Conservation (phyloP, 768 basidiomycete genomes). For the Tremella mesenterica region DNA sequence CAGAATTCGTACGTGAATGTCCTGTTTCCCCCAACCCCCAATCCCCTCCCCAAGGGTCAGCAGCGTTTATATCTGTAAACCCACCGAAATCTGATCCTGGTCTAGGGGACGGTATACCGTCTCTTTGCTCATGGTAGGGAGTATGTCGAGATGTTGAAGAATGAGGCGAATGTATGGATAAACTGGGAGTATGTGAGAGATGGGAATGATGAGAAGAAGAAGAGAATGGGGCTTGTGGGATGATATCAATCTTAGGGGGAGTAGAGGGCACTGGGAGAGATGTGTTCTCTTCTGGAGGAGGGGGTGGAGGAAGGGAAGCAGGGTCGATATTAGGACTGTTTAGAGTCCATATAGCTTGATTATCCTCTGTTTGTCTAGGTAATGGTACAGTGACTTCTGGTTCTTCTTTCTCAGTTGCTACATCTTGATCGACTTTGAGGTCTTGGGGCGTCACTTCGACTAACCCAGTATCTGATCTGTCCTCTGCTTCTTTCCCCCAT, state of each 20-base stretch:
- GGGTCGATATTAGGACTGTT: not conserved
- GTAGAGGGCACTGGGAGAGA: not conserved
- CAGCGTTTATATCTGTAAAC: not conserved
- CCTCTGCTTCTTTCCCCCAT: not conserved
- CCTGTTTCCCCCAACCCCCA: slow-evolving; percentile 4
- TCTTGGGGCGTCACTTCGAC: not conserved
- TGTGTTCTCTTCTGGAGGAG: not conserved
- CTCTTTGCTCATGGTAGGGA: slow-evolving; percentile 4
- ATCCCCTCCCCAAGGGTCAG: slow-evolving; percentile 1
- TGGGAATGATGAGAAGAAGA: slow-evolving; percentile 1
- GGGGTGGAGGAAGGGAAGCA: not conserved
- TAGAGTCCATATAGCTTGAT: not conserved
- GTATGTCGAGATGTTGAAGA: not conserved
- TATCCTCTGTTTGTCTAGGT: not conserved
- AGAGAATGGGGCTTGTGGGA: not conserved
- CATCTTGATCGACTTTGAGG: not conserved
- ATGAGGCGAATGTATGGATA: not conserved
- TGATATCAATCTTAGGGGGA: not conserved
- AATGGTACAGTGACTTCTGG: not conserved
- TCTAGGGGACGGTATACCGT: slow-evolving; percentile 1
- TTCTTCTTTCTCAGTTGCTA: not conserved
- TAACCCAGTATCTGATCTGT: not conserved
- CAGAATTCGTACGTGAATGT: not conserved
- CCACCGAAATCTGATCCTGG: slow-evolving; percentile 3
- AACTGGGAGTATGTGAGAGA: slow-evolving; percentile 2